Percentiles rank a stretch among this genome's conserved stretches.
Evolutionary conservation across 768 basidiomycete species (phyloP).

Genomic region (Trametes villosa): DNA sequence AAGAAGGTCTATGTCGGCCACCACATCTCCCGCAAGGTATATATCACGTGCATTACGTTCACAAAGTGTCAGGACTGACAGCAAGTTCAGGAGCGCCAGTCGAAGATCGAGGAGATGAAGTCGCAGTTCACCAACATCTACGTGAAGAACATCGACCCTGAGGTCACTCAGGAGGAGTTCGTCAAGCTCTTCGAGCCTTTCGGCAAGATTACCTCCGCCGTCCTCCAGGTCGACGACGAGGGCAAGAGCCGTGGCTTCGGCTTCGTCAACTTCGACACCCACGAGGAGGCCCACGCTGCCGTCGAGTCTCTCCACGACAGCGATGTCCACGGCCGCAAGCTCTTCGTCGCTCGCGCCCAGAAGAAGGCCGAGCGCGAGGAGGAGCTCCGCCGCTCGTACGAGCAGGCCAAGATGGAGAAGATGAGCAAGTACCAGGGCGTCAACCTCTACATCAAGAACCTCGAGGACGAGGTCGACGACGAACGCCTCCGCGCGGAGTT

Average conservation of each 20-base stretch:
- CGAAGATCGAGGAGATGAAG: slow-evolving; percentile 98
- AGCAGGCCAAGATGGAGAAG: slow-evolving; percentile 96
- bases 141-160: slow-evolving; percentile 93
- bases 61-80: background rate
- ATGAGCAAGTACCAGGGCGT: slow-evolving; percentile 98
- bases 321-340: slow-evolving; percentile 83
- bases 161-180: slow-evolving; percentile 86
- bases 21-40: slow-evolving; percentile 96
- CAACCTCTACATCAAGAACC: slow-evolving; percentile 99
- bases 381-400: slow-evolving; percentile 90
- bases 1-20: slow-evolving; percentile 99
- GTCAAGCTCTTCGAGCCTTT: slow-evolving; percentile 74
- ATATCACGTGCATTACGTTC: slow-evolving; percentile 28
- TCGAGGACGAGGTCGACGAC: slow-evolving; percentile 97
- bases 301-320: slow-evolving; percentile 88
- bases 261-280: slow-evolving; percentile 94
- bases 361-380: slow-evolving; percentile 99
- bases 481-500: slow-evolving; percentile 97
- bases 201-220: slow-evolving; percentile 87
- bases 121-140: slow-evolving; percentile 98
- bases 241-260: slow-evolving; percentile 97
- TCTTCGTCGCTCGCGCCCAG: slow-evolving; percentile 96
- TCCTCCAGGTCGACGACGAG: slow-evolving; percentile 81
- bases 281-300: slow-evolving; percentile 90
- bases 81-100: slow-evolving; percentile 80